These are phyloP conservation scores for Emericellopsis cladophorae DNA, from an alignment of 2,329 filamentous ascomycete species.

Conservation along the genomic window DNA sequence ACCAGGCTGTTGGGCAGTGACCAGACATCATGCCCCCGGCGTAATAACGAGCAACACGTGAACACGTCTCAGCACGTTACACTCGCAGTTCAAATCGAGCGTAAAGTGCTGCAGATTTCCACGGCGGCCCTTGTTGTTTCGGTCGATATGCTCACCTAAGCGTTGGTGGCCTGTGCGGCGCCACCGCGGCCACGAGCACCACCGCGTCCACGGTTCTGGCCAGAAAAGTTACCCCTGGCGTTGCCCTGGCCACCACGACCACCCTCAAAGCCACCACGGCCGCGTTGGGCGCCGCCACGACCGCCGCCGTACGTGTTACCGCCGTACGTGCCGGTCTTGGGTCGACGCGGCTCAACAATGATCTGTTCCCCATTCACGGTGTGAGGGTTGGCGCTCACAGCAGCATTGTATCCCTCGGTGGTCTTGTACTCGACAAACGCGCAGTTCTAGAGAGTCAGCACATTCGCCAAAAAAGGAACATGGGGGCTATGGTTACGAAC, in stretches of 20 bases:
- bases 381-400: conserved; percentile 75
- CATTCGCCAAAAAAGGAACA: background rate
- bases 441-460: conserved; percentile 56
- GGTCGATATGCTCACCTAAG: conserved; percentile 16
- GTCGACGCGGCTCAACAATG: conserved; percentile 77
- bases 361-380: conserved; percentile 72
- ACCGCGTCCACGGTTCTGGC: conserved; percentile 52
- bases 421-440: conserved; percentile 92
- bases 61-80: too few relatives aligned
- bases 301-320: conserved; percentile 53
- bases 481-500: conserved; percentile 30
- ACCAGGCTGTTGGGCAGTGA: too few relatives aligned
- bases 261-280: conserved; percentile 55
- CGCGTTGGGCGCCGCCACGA: conserved; percentile 44
- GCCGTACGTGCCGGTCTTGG: conserved; percentile 58
- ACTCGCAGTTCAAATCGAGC: too few relatives aligned
- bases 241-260: conserved; percentile 44
- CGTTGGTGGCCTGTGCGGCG: conserved; percentile 35
- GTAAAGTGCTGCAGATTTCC: too few relatives aligned
- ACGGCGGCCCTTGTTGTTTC: too few relatives aligned
- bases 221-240: conserved; percentile 58
- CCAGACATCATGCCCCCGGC: too few relatives aligned
- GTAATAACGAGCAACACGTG: too few relatives aligned
- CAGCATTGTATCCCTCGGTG: conserved; percentile 68
- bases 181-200: conserved; percentile 53